These are phyloP conservation scores for Bretschneidera sinensis DNA, from an alignment of 345 rosid species.

Conservation along the genomic window DNA sequence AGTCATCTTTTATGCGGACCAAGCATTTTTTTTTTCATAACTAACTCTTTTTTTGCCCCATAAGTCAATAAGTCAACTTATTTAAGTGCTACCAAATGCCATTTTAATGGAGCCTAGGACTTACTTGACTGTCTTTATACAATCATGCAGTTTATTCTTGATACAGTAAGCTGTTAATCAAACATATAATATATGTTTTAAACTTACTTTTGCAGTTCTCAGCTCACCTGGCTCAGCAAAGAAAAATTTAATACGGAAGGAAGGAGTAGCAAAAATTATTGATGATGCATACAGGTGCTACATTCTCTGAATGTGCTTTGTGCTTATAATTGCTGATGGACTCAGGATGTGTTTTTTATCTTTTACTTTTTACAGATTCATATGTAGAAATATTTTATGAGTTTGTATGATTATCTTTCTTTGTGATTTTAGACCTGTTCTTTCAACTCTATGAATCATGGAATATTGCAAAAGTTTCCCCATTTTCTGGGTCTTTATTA, in stretches of 20 bases:
- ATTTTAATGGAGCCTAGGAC: too few species aligned
- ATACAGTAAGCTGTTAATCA: too few species aligned
- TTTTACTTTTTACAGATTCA: background rate
- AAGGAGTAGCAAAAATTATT: constrained; percentile 23
- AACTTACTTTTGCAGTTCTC: constrained; percentile 20
- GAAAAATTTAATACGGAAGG: too few species aligned
- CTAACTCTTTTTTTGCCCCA: too few species aligned
- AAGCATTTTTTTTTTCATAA: too few species aligned
- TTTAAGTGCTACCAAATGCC: too few species aligned
- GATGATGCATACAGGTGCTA: constrained; percentile 33
- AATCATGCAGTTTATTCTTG: too few species aligned
- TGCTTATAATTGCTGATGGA: background rate
- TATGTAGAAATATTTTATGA: background rate
- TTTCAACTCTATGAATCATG: background rate
- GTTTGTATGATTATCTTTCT: background rate
- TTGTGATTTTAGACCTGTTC: background rate
- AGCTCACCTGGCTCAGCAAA: background rate
- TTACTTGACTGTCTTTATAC: too few species aligned
- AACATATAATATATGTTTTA: too few species aligned
- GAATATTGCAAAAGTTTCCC: background rate
- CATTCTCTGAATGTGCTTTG: background rate
- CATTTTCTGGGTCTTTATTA: background rate
- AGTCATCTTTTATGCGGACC: too few species aligned
- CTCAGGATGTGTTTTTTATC: background rate
- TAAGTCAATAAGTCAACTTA: too few species aligned